phyloP scores from a whole-genome alignment of 768 basidiomycete species.

The Chlorophyllum brunneum region DNA sequence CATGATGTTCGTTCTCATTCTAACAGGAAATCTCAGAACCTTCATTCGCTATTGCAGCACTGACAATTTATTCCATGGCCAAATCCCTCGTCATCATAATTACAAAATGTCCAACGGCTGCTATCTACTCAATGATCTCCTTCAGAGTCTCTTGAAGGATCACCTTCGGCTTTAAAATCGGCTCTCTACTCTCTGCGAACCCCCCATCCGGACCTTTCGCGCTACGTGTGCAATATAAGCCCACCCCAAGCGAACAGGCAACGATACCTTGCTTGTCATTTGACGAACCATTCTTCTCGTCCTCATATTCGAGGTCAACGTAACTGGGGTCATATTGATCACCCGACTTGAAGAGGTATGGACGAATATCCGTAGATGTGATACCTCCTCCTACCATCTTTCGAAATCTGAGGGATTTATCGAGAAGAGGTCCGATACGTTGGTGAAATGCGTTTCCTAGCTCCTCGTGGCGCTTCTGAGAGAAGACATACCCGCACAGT shows the following conservation, averaged over 20 bases:
- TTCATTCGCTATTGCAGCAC: background rate
- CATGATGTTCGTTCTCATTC: too few relatives aligned
- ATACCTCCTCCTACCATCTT: conserved; percentile 25
- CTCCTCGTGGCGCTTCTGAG: background rate
- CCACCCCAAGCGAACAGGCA: conserved; percentile 13
- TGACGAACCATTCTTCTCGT: conserved; percentile 11
- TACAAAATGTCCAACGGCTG: too few relatives aligned
- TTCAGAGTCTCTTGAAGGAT: conserved; percentile 16
- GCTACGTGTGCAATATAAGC: background rate
- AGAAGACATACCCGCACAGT: background rate
- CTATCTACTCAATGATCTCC: conserved; percentile 14
- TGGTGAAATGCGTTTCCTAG: conserved; percentile 17
- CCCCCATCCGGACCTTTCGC: conserved; percentile 8
- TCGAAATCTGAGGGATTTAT: conserved; percentile 22
- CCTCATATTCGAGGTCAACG: conserved; percentile 26
- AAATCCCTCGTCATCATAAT: too few relatives aligned
- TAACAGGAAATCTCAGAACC: background rate
- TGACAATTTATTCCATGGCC: too few relatives aligned
- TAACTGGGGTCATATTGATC: conserved; percentile 10
- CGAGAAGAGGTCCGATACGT: conserved; percentile 24
- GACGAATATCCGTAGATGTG: conserved; percentile 20
- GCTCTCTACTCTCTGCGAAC: background rate
- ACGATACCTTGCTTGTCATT: conserved; percentile 9
- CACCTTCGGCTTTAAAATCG: conserved; percentile 13
- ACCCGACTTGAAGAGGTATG: conserved; percentile 16